Percentiles rank a stretch among this genome's conserved stretches.
Evolutionary conservation across 495 filamentous ascomycete genomes (phyloP).

Genomic region (Aspergillus saccharolyticus): DNA sequence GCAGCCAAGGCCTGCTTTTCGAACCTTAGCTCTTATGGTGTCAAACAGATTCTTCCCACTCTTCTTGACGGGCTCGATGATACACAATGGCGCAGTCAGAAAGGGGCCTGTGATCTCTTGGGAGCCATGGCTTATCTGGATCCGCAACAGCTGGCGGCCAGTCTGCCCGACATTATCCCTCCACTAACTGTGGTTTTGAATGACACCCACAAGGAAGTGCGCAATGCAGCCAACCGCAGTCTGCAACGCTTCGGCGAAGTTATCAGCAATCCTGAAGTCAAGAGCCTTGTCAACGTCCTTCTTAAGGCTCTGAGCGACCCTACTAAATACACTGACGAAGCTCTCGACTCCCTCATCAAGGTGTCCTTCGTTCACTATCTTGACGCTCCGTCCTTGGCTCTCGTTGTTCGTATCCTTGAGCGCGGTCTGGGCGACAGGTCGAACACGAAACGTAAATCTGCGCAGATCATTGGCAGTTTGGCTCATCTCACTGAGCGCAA

Average conservation of each 20-base stretch:
- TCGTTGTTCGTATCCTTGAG: constrained; percentile 92
- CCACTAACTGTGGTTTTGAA: constrained; percentile 90
- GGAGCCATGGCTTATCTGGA: constrained; percentile 98
- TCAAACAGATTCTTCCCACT: constrained; percentile 88
- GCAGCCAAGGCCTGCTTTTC: constrained; percentile 93
- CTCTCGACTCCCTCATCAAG: constrained; percentile 89
- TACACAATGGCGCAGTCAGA: constrained; percentile 95
- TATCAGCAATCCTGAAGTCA: constrained; percentile 96
- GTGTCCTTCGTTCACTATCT: constrained; percentile 94
- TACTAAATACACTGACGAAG: constrained; percentile 94
- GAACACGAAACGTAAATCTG: constrained; percentile 88
- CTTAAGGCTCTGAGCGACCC: constrained; percentile 96
- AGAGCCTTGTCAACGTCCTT: constrained; percentile 79
- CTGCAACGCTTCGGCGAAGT: constrained; percentile 97
- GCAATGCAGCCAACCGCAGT: constrained; percentile 85
- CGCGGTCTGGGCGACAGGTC: constrained; percentile 87
- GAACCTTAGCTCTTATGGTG: constrained; percentile 87
- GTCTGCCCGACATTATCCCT: constrained; percentile 92
- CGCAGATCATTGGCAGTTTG: constrained; percentile 94
- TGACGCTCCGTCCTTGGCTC: constrained; percentile 88
- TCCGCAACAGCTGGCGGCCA: constrained; percentile 85
- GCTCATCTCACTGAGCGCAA: constrained; percentile 96
- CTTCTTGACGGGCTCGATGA: constrained; percentile 92
- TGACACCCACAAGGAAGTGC: constrained; percentile 96
- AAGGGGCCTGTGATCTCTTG: constrained; percentile 91